Evolutionary conservation across 192 early-diverging fungal species (phyloP), one percentile per base, ranked within the genome.

Genomic region (Gamsiella multidivaricata): DNA sequence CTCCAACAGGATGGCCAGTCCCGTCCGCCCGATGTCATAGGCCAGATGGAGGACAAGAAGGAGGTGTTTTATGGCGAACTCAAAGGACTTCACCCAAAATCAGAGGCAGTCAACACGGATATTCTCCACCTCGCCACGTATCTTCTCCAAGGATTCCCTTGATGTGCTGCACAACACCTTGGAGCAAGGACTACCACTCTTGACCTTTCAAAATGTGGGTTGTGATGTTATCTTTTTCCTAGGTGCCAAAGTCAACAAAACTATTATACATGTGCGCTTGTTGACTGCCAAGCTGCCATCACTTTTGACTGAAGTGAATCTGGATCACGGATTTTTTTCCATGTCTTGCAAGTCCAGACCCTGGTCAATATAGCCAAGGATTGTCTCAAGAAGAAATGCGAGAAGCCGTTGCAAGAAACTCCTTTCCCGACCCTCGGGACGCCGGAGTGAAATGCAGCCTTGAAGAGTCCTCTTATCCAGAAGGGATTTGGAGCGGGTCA

Each of bases 31-130:
- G 57, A 69, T 45, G 28, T 60, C 23, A 33, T 69, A 32, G 46
- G 57, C n/a, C 45, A 25, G 37, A 43, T 49, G 6, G 3, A 53
- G 47, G 36, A 31, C 6, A 32, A 26, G 22, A 2, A 60, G 46
- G 65, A 58, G 50, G n/a, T 69, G n/a, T 60, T 69, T 42, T 69
- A 60, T 53, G 67, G 67, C 8, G 67, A 67, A 34, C 65, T 67
- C 22, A 56, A 67, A 49, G 65, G 65, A 23, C 41, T 46, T 0
- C 10, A 42, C 22, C 41, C 63, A 55, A 22, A 11, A 7, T 1
- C 12, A 36, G 65, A 33, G 0, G 22, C 29, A 22, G 33, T 67
- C 43, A 67, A 56, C 33, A 56, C 52, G 7, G 52, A 65, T 23
- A 18, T 65, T 3, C 63, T 65, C 18, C 63, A 52, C n/a, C 52